A percentile compares a stretch with the other conserved stretches of the same genome.
These are phyloP conservation scores for Camelina laxa DNA, from an alignment of 345 rosid genomes.

Conservation along the genomic window DNA sequence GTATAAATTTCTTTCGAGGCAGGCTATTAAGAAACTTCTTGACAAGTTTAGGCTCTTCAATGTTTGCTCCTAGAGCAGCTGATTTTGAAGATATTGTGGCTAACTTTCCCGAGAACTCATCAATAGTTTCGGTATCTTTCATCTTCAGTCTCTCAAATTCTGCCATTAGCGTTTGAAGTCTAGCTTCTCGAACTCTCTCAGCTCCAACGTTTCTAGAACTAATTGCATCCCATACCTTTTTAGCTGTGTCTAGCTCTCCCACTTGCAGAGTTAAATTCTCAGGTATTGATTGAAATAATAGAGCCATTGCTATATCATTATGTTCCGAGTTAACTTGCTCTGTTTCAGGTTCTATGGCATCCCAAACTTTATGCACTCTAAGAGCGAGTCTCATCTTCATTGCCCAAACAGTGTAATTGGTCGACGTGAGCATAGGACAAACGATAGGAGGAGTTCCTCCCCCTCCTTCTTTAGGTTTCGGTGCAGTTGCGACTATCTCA, in stretches of 20 bases:
- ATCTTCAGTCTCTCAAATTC: no score
- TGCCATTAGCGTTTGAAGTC: no score
- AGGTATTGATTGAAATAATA: neutral
- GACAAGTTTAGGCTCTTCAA: neutral
- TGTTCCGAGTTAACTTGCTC: no score
- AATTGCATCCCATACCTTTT: no score
- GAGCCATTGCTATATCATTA: fast-evolving
- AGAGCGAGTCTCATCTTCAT: neutral
- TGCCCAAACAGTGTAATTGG: neutral
- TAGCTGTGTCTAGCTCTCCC: neutral
- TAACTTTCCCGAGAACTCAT: neutral
- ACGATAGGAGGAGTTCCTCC: no score
- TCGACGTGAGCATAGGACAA: no score
- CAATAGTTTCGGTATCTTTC: neutral
- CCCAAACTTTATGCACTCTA: neutral
- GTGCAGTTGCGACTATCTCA: no score
- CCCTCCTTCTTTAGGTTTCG: no score
- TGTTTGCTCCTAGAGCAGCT: neutral
- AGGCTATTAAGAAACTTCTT: neutral
- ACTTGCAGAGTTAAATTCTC: neutral
- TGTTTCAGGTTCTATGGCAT: neutral
- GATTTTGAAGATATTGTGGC: neutral
- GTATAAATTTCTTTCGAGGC: neutral
- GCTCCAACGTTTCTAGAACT: no score
- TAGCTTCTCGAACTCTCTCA: no score